Conservation (phyloP, 1,284 basidiomycete genomes). For the Ceratobasidium sp. region DNA sequence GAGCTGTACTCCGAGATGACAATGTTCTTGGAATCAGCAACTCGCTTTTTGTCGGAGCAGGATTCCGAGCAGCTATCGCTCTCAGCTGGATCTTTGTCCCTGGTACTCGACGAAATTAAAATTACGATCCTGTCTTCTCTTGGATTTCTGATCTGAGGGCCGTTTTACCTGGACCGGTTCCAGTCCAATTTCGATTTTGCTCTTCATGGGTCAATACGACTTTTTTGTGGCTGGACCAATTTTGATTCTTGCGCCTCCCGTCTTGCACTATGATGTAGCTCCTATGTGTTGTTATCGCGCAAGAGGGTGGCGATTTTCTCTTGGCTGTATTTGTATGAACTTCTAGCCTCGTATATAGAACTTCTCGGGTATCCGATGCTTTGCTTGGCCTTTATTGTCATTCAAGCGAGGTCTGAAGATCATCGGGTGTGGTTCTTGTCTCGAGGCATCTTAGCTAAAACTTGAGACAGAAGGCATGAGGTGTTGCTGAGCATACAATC, state of each 20-base stretch:
- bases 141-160: background rate
- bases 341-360: conserved; percentile 1
- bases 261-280: conserved; percentile 12
- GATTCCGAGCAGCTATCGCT: conserved; percentile 13
- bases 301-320: background rate
- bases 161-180: background rate
- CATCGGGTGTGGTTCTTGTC: no score
- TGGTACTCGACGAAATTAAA: background rate
- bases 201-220: no score
- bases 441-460: no score
- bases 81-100: conserved; percentile 10
- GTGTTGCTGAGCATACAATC: no score
- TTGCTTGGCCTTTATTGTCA: no score
- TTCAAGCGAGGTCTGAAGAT: no score
- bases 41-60: conserved; percentile 15
- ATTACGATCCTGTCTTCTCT: background rate
- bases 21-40: background rate
- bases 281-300: background rate
- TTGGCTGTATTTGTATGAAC: background rate
- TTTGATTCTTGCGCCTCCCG: background rate
- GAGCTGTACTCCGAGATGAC: conserved; percentile 15
- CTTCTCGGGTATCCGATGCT: background rate
- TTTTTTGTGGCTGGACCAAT: no score
- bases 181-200: no score
- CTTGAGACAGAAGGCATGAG: no score